Conservation (phyloP, 768 basidiomycete genomes). For the Pisolithus albus region DNA sequence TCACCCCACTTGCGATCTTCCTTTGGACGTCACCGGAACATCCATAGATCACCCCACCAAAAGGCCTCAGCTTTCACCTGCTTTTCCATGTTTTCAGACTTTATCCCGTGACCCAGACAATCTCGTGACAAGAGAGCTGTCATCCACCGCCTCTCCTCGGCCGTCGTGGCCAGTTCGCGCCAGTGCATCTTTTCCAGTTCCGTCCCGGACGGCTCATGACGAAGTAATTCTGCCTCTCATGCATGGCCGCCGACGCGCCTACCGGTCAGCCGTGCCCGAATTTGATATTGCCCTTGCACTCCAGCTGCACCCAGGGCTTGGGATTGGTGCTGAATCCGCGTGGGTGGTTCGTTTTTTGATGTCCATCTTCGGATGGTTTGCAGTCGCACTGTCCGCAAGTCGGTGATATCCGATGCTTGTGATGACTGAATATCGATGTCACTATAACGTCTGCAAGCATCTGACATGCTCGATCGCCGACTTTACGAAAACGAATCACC, state of each 20-base stretch:
- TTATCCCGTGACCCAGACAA: slow-evolving; percentile 5
- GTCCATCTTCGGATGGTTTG: slow-evolving; percentile 74
- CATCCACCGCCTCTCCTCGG: slow-evolving; percentile 10
- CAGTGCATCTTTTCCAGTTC: slow-evolving; percentile 11
- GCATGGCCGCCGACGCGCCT: slow-evolving; percentile 19
- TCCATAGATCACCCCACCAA: slow-evolving; percentile 7
- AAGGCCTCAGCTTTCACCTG: slow-evolving; percentile 1
- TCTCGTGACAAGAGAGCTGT: slow-evolving; percentile 10
- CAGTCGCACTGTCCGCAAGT: slow-evolving; percentile 45
- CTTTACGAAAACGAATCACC: neutral
- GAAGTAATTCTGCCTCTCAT: slow-evolving; percentile 8
- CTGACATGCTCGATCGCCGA: neutral
- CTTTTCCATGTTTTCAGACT: slow-evolving; percentile 2
- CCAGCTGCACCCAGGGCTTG: slow-evolving; percentile 69
- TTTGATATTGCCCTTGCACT: slow-evolving; percentile 68
- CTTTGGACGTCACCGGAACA: slow-evolving; percentile 10
- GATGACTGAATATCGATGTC: neutral
- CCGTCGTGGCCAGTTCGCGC: slow-evolving; percentile 28
- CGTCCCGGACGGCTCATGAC: slow-evolving; percentile 4
- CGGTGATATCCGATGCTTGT: slow-evolving; percentile 9
- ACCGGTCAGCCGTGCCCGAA: slow-evolving; percentile 39
- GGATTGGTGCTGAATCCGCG: slow-evolving; percentile 63
- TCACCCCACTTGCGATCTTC: slow-evolving; percentile 12
- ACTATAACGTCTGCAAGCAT: neutral
- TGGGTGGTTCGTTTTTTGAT: slow-evolving; percentile 78